Evolutionary conservation across 2,329 filamentous ascomycete species (phyloP).

Genomic region (Ciborinia camelliae): DNA sequence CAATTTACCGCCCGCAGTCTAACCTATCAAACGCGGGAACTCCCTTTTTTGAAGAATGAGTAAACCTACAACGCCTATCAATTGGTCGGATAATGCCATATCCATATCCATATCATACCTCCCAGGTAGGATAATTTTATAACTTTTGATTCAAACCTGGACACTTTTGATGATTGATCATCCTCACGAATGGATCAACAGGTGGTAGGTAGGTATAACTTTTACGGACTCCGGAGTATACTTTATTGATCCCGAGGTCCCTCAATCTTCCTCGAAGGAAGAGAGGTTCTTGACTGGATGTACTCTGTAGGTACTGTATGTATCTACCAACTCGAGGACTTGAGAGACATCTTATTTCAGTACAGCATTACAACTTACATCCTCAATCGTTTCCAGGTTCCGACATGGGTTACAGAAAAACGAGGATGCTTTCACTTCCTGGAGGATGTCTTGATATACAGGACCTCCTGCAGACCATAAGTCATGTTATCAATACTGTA

Average conservation of each 20-base stretch:
- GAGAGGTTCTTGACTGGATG: not conserved
- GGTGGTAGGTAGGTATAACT: not conserved
- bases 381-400: not conserved
- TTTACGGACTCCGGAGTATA: too few species aligned
- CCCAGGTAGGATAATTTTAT: not conserved
- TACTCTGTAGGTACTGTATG: too few species aligned
- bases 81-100: constrained; percentile 6
- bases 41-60: constrained; percentile 1
- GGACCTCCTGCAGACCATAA: not conserved
- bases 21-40: constrained; percentile 14
- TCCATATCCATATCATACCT: not conserved
- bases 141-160: too few species aligned
- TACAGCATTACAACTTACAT: not conserved
- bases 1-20: constrained; percentile 10
- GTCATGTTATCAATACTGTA: constrained; percentile 13
- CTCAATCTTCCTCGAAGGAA: not conserved
- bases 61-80: not conserved
- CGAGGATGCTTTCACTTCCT: not conserved
- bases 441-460: too few species aligned
- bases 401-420: not conserved
- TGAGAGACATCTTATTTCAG: not conserved
- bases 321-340: not conserved
- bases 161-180: too few species aligned
- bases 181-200: not conserved
- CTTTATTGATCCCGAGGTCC: not conserved